A percentile compares a stretch with the other conserved stretches of the same genome.
phyloP scores from a whole-genome alignment of 768 basidiomycete species.

The Punctularia strigosozonata region DNA sequence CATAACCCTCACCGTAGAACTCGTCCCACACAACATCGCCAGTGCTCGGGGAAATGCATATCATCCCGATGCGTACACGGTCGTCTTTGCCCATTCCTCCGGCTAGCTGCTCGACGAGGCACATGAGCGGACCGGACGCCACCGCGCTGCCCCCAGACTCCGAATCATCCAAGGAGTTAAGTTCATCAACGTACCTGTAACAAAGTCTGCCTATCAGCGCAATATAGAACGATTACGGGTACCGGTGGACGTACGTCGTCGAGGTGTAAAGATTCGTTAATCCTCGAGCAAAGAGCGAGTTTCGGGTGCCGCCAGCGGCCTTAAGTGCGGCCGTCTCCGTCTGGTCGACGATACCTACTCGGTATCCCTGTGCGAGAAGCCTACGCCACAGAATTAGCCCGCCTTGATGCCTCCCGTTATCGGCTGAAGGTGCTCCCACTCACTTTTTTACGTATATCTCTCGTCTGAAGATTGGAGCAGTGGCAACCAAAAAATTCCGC shows the following conservation, averaged over 20 bases:
- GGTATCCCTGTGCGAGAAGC: slow-evolving; percentile 65
- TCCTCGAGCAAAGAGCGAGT: slow-evolving; percentile 60
- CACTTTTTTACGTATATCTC: slow-evolving; percentile 72
- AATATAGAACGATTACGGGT: background rate
- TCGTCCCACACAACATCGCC: slow-evolving; percentile 93
- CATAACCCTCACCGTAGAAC: slow-evolving; percentile 49
- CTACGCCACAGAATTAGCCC: too few relatives aligned
- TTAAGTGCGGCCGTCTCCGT: slow-evolving; percentile 84
- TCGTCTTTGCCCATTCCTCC: slow-evolving; percentile 33
- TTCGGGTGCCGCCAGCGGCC: slow-evolving; percentile 67
- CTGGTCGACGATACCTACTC: slow-evolving; percentile 77
- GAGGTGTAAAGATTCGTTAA: slow-evolving; percentile 77
- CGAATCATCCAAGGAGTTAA: slow-evolving; percentile 55
- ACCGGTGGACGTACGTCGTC: slow-evolving; percentile 52
- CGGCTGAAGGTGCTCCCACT: slow-evolving; percentile 9
- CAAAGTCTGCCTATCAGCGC: background rate
- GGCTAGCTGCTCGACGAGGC: slow-evolving; percentile 49
- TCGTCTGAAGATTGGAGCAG: slow-evolving; percentile 56
- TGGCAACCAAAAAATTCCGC: slow-evolving; percentile 66
- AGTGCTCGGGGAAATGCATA: slow-evolving; percentile 75
- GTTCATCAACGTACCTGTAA: slow-evolving; percentile 68
- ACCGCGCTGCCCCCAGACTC: too few relatives aligned
- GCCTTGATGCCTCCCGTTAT: too few relatives aligned
- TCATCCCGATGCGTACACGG: slow-evolving; percentile 47
- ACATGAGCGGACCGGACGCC: slow-evolving; percentile 57